Evolutionary conservation across 2,329 filamentous ascomycete genomes (phyloP), one percentile per base, ranked within the genome.

Genomic region (Aspergillus sp.): DNA sequence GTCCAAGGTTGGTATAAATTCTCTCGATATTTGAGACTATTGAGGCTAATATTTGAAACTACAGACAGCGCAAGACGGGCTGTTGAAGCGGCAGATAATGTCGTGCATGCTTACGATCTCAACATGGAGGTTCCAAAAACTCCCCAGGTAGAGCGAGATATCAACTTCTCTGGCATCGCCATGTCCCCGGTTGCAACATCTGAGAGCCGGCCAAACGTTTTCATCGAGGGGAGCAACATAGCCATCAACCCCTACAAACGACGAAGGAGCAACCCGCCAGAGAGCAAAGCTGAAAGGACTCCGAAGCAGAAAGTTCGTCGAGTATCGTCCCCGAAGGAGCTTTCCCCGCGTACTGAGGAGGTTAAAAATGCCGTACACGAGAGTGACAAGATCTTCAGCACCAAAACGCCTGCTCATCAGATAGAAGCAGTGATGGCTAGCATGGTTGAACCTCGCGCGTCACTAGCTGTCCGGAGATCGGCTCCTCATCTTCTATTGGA

Each of bases 121-220:
- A 87, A 90, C 67, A 88, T 90, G 86, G 84, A 88, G 64, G 81
- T 90, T 43, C 87, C 88, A n/a, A 85, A 88, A 61, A 85, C 82
- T 12, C 84, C 83, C 7, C 72, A 78, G 45, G 76, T 77, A 37
- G 77, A 74, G 23, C 56, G 68, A 15, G 74, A 77, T 8, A 70
- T 70, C 43, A 73, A 76, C 6, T 66, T 70, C 19, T 64, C 73
- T 17, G 66, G 69, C 9, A 61, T 66, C 8, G 64, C 64, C 15
- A 66, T 66, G 37, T 61, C 65, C 12, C 56, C 65, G 27, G 62
- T 65, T 14, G 56, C 57, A 9, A 56, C 65, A 23, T 66, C 66
- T 41, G 75, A 78, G 41, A 69, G 58, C 47, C 75, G 73, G 27
- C 74, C 76, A 33, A 74, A 70, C 27, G 68, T 78, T 11, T 69